Evolutionary conservation across 2,329 filamentous ascomycete species (phyloP).

Genomic region (Scolecobasidium constrictum): DNA sequence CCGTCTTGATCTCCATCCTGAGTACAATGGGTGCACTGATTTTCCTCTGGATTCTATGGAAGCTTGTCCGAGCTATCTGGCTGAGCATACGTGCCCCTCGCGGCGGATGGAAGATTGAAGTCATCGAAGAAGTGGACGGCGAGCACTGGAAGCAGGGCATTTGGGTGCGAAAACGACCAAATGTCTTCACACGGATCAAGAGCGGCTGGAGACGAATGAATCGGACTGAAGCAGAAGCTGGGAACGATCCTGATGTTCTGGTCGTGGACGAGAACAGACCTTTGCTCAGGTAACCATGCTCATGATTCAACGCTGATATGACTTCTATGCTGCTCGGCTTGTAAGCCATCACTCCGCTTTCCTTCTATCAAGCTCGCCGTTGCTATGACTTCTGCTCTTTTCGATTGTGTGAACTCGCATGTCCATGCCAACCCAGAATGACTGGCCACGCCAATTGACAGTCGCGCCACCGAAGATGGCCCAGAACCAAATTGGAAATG

Average conservation of each 20-base stretch:
- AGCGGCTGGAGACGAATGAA: not conserved
- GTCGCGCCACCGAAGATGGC: conserved; percentile 82
- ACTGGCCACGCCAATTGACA: conserved; percentile 76
- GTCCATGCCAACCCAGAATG: conserved; percentile 72
- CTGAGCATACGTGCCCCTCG: not conserved
- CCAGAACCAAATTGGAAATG: conserved; percentile 81
- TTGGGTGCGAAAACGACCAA: not conserved
- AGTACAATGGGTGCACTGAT: not conserved
- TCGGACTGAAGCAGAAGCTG: not conserved
- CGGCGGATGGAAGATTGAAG: conserved; percentile 1
- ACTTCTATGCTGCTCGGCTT: too few species aligned
- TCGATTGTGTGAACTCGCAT: conserved; percentile 51
- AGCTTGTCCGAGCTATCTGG: not conserved
- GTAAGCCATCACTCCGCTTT: not conserved
- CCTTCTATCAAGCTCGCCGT: not conserved
- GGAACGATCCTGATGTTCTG: not conserved
- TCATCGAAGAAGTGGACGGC: not conserved
- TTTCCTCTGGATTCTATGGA: not conserved
- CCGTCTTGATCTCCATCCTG: not conserved
- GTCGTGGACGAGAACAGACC: not conserved
- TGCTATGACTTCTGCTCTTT: not conserved
- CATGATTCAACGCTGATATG: too few species aligned
- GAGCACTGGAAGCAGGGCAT: not conserved
- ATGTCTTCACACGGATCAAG: not conserved
- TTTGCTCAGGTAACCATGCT: not conserved